These are phyloP conservation scores for Macrophomina tecta DNA, from an alignment of 2,329 filamentous ascomycete species.

Conservation along the genomic window DNA sequence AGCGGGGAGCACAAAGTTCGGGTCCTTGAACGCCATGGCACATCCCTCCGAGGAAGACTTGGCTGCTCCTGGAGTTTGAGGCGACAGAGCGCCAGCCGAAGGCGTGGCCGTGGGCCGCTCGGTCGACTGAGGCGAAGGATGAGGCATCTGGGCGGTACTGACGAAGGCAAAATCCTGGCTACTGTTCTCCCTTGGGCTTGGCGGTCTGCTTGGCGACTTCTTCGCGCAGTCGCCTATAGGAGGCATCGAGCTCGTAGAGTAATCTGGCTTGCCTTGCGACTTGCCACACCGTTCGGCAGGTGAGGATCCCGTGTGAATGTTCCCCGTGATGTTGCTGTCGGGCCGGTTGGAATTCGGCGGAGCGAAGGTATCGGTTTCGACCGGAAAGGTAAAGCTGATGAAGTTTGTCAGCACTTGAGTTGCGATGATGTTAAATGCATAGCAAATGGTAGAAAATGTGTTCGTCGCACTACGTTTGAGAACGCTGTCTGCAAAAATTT, in stretches of 20 bases:
- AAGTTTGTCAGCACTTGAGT: constrained; percentile 11
- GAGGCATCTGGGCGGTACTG: constrained; percentile 36
- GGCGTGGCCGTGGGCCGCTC: not conserved
- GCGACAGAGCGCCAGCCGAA: not conserved
- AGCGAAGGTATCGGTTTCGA: constrained; percentile 30
- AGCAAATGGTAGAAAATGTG: not conserved
- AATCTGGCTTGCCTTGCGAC: constrained; percentile 51
- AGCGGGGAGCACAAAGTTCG: constrained; percentile 44
- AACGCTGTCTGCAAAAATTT: not conserved
- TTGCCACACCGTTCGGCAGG: constrained; percentile 54
- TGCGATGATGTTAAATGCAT: constrained; percentile 6
- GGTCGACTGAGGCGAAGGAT: constrained; percentile 29
- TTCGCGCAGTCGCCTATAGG: constrained; percentile 35
- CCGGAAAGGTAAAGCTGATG: constrained; percentile 29
- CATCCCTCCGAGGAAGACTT: constrained; percentile 52
- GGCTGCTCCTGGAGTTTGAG: constrained; percentile 29
- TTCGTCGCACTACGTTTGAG: constrained; percentile 20
- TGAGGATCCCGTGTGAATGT: constrained; percentile 57
- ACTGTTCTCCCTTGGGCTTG: constrained; percentile 35
- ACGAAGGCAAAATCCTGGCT: constrained; percentile 39
- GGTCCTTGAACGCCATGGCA: constrained; percentile 51
- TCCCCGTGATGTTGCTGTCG: constrained; percentile 55
- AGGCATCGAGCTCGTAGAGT: constrained; percentile 43
- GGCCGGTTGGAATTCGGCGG: constrained; percentile 34
- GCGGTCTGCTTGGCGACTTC: constrained; percentile 12